Base-by-base conservation (phyloP, 1,284 basidiomycete species). In the Rhizoctonia solani region DNA sequence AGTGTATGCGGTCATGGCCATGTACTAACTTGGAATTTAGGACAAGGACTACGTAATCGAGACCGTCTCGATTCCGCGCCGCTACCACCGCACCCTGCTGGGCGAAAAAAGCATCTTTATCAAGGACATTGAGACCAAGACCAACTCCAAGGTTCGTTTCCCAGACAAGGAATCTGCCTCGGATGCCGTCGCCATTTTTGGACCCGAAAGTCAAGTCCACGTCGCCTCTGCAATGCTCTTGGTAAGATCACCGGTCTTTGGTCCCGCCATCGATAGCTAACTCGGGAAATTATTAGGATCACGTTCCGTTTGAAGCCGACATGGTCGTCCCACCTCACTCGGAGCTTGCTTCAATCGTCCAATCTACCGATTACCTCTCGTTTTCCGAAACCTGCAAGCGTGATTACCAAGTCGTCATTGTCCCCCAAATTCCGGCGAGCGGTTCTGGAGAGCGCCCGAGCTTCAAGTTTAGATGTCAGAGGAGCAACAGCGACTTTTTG, bases 31-130 rank as follows among this genome's bases (percentile, higher is more conserved):
- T n/a, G n/a, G n/a, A n/a, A n/a, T n/a, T n/a, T 69, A 94, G 92
- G 96, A 98, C 77, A 97, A 96, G 81, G 95, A 98, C 77, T 98
- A 93, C 78, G 90, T 95, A 69, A 89, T 91, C 72, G 95, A 98
- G 79, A 92, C 91, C 16, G 88, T 98, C 56, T 87, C 89, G 30
- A 95, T 99, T 75, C 94, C 95, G 69, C 85, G 95, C 65, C 87
- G 93, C 70, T 97, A 98, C 79, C 96, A 99, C 75, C 89, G 96
- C 69, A 95, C 92, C 21, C 81, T 99, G 9, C 82, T 98, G 13
- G 95, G 95, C 69, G 95, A 98, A 79, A 98, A 98, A 81, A 89
- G 87, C 74, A 95, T 98, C 73, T 98, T 98, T 77, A 93, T 98
- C 69, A 93, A 90, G 74, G 95, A 99, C 76, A 98, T 98, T 73